A percentile compares a stretch with the other conserved stretches of the same genome.
These are phyloP conservation scores for Wickerhamiella dianesei DNA, from an alignment of 805 yeast species.

Conservation along the genomic window DNA sequence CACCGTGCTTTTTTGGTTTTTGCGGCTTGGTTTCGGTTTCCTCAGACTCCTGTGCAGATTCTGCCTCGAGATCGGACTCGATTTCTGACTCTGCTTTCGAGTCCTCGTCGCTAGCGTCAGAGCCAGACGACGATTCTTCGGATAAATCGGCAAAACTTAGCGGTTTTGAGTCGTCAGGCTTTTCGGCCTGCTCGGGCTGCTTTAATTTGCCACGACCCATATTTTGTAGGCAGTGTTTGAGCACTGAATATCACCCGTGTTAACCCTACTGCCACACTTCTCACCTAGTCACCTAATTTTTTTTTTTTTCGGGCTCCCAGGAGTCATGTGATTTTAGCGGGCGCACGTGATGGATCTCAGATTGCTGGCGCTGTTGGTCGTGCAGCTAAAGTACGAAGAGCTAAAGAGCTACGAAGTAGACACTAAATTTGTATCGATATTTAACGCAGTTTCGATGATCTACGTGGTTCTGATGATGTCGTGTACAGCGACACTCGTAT, in stretches of 20 bases:
- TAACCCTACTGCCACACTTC: too few species aligned
- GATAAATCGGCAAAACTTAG: background rate
- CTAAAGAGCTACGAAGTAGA: too few species aligned
- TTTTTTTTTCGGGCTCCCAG: too few species aligned
- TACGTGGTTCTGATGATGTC: too few species aligned
- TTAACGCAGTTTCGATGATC: too few species aligned
- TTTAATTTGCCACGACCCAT: background rate
- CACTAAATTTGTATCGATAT: too few species aligned
- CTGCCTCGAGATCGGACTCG: background rate
- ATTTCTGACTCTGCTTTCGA: background rate
- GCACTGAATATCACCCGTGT: background rate
- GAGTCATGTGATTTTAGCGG: too few species aligned
- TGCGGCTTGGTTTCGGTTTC: slow-evolving; percentile 5
- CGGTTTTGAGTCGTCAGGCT: background rate
- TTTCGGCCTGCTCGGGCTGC: background rate
- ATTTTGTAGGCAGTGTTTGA: background rate
- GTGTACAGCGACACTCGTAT: too few species aligned
- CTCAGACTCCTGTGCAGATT: background rate
- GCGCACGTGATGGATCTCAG: too few species aligned
- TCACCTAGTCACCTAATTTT: too few species aligned
- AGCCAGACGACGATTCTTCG: background rate
- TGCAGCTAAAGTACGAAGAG: too few species aligned
- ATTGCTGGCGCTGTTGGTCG: too few species aligned
- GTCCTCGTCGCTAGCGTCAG: background rate
- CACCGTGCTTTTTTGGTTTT: background rate